These are phyloP conservation scores for Euphorbia lathyris DNA, from an alignment of 345 rosid species.

Conservation along the genomic window DNA sequence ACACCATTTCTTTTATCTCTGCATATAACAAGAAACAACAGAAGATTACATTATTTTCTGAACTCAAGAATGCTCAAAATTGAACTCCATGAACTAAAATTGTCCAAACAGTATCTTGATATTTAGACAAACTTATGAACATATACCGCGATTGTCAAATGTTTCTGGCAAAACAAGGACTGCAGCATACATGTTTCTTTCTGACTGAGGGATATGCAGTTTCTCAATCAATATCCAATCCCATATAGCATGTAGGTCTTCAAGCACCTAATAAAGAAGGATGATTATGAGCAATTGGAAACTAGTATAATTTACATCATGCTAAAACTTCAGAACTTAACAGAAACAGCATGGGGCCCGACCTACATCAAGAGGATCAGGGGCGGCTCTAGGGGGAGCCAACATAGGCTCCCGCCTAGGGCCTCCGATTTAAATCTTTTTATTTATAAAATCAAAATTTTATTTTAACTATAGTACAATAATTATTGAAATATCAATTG, in stretches of 20 bases:
- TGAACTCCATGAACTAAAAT: background rate
- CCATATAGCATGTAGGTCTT: constrained; percentile 80
- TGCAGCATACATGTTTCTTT: constrained; percentile 70
- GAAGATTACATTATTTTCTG: background rate
- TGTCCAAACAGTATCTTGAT: background rate
- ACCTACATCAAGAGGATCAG: background rate
- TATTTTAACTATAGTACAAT: no score
- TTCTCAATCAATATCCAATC: constrained; percentile 81
- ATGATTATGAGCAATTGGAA: background rate
- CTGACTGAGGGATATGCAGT: constrained; percentile 55
- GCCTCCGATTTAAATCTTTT: no score
- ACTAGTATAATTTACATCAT: background rate
- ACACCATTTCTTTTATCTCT: constrained; percentile 87
- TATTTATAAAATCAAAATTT: no score
- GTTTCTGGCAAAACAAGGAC: constrained; percentile 83
- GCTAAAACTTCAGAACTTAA: constrained; percentile 5
- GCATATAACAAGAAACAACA: constrained; percentile 26
- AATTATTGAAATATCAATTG: no score
- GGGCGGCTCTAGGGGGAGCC: no score
- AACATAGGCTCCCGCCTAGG: no score
- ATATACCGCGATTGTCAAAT: constrained; percentile 77
- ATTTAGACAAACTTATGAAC: background rate
- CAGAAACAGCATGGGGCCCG: background rate
- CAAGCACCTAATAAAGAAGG: constrained; percentile 53
- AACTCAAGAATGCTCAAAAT: background rate